Evolutionary conservation across 2,329 filamentous ascomycete genomes (phyloP), one percentile per base, ranked within the genome.

Genomic region (Aspergillus clavatus): DNA sequence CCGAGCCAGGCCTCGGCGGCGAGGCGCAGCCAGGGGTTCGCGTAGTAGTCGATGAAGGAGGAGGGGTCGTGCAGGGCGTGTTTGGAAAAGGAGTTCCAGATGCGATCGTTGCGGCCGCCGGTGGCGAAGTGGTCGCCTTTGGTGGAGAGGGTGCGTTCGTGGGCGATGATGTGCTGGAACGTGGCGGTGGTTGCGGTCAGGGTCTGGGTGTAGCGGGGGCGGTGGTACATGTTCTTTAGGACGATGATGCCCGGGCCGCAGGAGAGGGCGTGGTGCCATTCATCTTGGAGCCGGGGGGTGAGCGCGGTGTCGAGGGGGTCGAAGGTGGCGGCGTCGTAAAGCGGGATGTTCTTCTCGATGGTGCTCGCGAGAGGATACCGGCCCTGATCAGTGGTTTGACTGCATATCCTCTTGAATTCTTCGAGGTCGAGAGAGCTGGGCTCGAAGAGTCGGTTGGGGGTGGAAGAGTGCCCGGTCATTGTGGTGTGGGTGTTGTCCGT

Each of bases 71-170:
- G 57, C 2, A 77, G 59, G 16, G 72, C 76, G 55, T 83, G 81
- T 56, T 84, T 84, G 50, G 74, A 74, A 62, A 83, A 80, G 0
- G 80, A 80, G 65, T 84, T 84, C 80, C 80, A 84, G 65, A 84
- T 82, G 7, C 81, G 73, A 43, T 77, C 71, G 56, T 84, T 84
- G 19, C 72, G 71, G 18, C 76, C 75, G 2, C 70, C 68, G 4
- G 71, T 63, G 1, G 80, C 78, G 60, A 84, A 84, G 55, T 84
- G 81, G 59, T 84, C 81, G 18, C 81, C 81, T 41, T 75, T 73
- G 38, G 42, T 39, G 1, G 60, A 40, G 19, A 59, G 60, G 18
- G 56, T 52, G 22, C 57, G 59, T 60, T 81, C 74, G 7, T 57
- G 54, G 3, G 64, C 59, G 59, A 81, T 78, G 48, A 81, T 80